A percentile compares a stretch with the other conserved stretches of the same genome.
These are phyloP conservation scores for Bimuria novae-zelandiae DNA, from an alignment of 2,329 filamentous ascomycete species.

Conservation along the genomic window DNA sequence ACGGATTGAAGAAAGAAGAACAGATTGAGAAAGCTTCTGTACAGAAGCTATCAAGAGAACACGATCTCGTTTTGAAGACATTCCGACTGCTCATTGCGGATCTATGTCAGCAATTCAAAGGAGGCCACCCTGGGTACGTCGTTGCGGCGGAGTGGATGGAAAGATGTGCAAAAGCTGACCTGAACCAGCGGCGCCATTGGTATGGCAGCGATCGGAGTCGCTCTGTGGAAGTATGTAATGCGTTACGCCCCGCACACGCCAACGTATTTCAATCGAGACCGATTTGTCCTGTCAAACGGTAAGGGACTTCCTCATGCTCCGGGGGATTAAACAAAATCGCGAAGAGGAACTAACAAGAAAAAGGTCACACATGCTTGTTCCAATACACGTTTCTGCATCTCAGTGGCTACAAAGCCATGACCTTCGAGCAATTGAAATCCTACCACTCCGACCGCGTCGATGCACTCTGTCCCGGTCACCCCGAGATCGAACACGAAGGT, in stretches of 20 bases:
- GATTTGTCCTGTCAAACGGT: conserved; percentile 64
- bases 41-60: conserved; percentile 21
- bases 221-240: conserved; percentile 65
- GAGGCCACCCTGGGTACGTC: conserved; percentile 62
- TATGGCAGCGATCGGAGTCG: conserved; percentile 63
- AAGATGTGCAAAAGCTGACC: not conserved
- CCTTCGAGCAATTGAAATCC: conserved; percentile 59
- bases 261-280: conserved; percentile 62
- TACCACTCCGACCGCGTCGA: conserved; percentile 55
- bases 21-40: conserved; percentile 19
- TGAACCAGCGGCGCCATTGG: conserved; percentile 59
- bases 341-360: not conserved
- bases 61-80: conserved; percentile 57
- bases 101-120: conserved; percentile 69
- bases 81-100: conserved; percentile 69
- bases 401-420: conserved; percentile 58
- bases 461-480: conserved; percentile 57
- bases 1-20: conserved; percentile 20
- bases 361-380: conserved; percentile 57
- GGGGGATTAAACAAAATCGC: conserved; percentile 34
- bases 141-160: no score
- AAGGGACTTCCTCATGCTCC: not conserved
- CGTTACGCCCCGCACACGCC: conserved; percentile 58
- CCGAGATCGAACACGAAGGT: conserved; percentile 61
- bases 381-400: conserved; percentile 59